A percentile compares a stretch with the other conserved stretches of the same genome.
phyloP scores from a whole-genome alignment of 2,329 filamentous ascomycete genomes.

The Zymoseptoria ardabiliae region DNA sequence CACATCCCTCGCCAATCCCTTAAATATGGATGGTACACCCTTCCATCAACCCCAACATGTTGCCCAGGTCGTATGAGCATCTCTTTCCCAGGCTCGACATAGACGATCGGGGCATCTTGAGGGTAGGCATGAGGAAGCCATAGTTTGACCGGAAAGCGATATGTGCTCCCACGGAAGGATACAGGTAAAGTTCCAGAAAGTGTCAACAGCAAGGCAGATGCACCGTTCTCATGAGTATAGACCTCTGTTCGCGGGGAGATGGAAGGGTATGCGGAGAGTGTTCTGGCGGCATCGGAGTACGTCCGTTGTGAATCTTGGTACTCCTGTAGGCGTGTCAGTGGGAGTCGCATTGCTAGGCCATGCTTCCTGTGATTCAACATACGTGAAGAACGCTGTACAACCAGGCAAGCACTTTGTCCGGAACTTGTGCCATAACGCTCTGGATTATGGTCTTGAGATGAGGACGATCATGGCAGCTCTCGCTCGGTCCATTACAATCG shows the following conservation, averaged over 20 bases:
- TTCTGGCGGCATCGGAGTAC: slow-evolving; percentile 83
- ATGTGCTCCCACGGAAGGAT: slow-evolving; percentile 77
- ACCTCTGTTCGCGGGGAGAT: slow-evolving; percentile 85
- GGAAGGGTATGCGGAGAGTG: slow-evolving; percentile 70
- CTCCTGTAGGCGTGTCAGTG: slow-evolving; percentile 53
- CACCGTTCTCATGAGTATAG: slow-evolving; percentile 87
- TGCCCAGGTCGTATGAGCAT: slow-evolving; percentile 91
- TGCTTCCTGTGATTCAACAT: slow-evolving; percentile 35
- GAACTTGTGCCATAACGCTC: slow-evolving; percentile 55
- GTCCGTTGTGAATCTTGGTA: slow-evolving; percentile 89
- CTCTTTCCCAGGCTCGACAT: slow-evolving; percentile 77
- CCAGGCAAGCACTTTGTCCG: slow-evolving; percentile 89
- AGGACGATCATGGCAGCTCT: neutral
- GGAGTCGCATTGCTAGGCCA: neutral
- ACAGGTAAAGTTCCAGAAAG: slow-evolving; percentile 87
- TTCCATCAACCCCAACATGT: slow-evolving; percentile 87
- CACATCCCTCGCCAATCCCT: slow-evolving; percentile 82
- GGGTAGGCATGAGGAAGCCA: slow-evolving; percentile 93
- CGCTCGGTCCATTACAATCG: neutral
- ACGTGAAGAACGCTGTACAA: slow-evolving; percentile 72
- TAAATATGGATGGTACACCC: slow-evolving; percentile 92
- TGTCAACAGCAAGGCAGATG: slow-evolving; percentile 77
- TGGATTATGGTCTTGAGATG: neutral
- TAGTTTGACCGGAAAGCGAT: slow-evolving; percentile 84
- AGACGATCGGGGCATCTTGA: slow-evolving; percentile 73